These are phyloP conservation scores for Phytophthora pinifolia DNA, from an alignment of 352 stramenopile genomes.

Conservation along the genomic window DNA sequence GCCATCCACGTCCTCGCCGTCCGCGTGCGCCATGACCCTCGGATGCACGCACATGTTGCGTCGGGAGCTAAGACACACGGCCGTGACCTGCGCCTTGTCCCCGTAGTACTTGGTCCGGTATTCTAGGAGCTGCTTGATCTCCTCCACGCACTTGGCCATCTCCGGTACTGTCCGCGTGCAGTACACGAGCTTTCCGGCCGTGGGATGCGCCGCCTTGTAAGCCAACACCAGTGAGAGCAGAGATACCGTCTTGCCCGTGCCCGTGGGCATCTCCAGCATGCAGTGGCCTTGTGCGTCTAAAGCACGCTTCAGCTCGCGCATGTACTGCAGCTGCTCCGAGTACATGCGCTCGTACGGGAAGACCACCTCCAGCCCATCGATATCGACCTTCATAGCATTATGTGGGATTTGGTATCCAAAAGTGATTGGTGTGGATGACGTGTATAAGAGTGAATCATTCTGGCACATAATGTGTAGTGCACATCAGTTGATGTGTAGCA, in stretches of 20 bases:
- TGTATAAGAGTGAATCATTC: no score
- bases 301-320: conserved; percentile 97
- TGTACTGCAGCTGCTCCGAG: conserved; percentile 99
- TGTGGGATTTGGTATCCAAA: neutral
- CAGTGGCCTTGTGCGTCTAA: conserved; percentile 97
- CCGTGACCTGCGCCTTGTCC: conserved; percentile 65
- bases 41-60: conserved; percentile 99
- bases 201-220: conserved; percentile 94
- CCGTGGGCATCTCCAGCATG: conserved; percentile 99
- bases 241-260: conserved; percentile 98
- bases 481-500: conserved; percentile 1
- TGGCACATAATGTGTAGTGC: neutral
- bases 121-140: conserved; percentile 95
- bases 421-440: no score
- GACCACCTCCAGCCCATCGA: conserved; percentile 97
- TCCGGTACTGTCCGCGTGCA: conserved; percentile 99
- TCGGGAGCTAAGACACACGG: conserved; percentile 90
- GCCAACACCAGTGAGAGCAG: conserved; percentile 96
- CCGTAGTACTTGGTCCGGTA: conserved; percentile 76
- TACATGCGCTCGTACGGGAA: conserved; percentile 99
- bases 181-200: conserved; percentile 98
- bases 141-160: conserved; percentile 98
- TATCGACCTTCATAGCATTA: conserved; percentile 89
- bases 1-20: conserved; percentile 96
- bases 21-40: conserved; percentile 93